Conservation (phyloP, 331 rosid species). For the Quercus tomentella region DNA sequence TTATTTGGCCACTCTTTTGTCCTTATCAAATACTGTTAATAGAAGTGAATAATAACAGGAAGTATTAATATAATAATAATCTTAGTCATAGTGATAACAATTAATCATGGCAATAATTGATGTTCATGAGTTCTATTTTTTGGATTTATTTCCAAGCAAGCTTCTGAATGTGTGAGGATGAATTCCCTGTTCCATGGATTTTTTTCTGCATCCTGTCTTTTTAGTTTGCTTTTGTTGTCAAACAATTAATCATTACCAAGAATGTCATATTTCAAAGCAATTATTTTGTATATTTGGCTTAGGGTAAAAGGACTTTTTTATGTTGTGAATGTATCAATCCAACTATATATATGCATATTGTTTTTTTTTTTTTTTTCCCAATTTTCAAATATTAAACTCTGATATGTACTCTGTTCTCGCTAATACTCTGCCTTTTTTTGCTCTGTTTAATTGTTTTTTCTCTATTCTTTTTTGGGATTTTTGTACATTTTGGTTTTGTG, state of each 20-base stretch:
- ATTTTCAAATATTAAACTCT: not conserved
- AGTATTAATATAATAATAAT: too few relatives aligned
- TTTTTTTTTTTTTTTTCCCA: not conserved
- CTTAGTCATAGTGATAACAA: too few relatives aligned
- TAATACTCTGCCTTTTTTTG: not conserved
- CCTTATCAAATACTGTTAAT: too few relatives aligned
- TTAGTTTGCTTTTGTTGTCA: too few relatives aligned
- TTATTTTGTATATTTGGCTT: slow-evolving; percentile 8
- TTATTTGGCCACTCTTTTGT: too few relatives aligned
- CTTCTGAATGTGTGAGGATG: slow-evolving; percentile 15
- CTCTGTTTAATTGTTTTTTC: not conserved
- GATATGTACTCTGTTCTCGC: slow-evolving; percentile 5
- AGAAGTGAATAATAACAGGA: too few relatives aligned
- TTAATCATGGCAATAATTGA: too few relatives aligned
- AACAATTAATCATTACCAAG: too few relatives aligned
- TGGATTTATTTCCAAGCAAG: not conserved
- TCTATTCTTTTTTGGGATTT: not conserved
- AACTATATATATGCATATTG: not conserved
- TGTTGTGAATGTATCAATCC: slow-evolving; percentile 55
- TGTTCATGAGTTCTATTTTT: too few relatives aligned
- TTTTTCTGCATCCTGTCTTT: too few relatives aligned
- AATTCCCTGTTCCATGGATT: slow-evolving; percentile 30
- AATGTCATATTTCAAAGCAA: slow-evolving; percentile 11
- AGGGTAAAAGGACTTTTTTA: not conserved
- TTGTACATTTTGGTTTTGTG: not conserved